Evolutionary conservation across 129 eudicot genomes (phyloP).

Genomic region (Arctium lappa): DNA sequence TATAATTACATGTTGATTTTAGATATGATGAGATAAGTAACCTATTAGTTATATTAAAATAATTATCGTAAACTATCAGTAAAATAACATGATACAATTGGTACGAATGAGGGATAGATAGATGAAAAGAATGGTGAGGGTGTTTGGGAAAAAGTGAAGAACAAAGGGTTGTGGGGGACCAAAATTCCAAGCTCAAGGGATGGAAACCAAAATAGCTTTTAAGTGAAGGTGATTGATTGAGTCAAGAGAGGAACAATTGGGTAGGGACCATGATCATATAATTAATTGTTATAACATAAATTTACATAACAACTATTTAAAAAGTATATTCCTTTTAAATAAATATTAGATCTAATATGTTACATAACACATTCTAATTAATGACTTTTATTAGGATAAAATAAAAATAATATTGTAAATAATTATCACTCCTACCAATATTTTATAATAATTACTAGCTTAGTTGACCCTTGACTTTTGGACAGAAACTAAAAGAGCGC

Average conservation of each 20-base stretch:
- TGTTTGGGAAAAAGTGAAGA: background rate
- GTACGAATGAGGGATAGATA: background rate
- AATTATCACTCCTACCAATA: no score
- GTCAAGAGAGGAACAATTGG: constrained; percentile 11
- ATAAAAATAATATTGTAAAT: background rate
- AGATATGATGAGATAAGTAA: background rate
- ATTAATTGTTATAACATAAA: background rate
- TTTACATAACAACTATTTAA: background rate
- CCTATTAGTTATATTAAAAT: background rate
- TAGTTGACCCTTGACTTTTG: no score
- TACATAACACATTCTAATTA: background rate
- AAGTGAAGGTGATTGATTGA: constrained; percentile 25
- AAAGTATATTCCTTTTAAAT: no score
- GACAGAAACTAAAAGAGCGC: no score
- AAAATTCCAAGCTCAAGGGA: constrained; percentile 25
- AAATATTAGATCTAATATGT: no score
- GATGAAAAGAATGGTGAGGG: background rate
- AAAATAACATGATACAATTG: background rate
- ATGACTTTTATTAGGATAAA: background rate
- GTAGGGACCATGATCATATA: background rate
- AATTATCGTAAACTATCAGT: background rate
- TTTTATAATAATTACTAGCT: no score
- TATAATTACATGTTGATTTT: no score
- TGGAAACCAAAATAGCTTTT: constrained; percentile 25
- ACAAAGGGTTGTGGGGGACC: constrained; percentile 9